phyloP scores from a whole-genome alignment of 2,329 filamentous ascomycete species.

The Dothideomycetes sp. region DNA sequence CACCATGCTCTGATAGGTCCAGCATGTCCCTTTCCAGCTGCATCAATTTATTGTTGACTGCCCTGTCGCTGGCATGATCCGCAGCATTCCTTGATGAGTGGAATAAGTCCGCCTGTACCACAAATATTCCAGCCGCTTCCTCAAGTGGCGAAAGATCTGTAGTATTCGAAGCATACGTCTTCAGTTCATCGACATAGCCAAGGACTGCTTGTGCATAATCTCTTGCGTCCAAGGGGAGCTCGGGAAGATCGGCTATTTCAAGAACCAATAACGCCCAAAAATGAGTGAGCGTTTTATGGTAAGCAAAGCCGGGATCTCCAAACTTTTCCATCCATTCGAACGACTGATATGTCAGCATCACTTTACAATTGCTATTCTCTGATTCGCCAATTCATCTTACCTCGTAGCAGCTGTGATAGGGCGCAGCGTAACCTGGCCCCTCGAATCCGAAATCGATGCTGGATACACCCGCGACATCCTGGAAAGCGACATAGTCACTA shows the following conservation, averaged over 20 bases:
- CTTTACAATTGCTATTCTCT: too few species aligned
- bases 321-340: conserved; percentile 43
- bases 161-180: conserved; percentile 34
- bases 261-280: conserved; percentile 32
- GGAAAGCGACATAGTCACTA: conserved; percentile 30
- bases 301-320: conserved; percentile 39
- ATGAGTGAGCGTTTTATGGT: conserved; percentile 39
- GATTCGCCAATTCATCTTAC: too few species aligned
- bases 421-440: conserved; percentile 24
- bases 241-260: conserved; percentile 29
- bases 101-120: conserved; percentile 36
- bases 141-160: too few species aligned
- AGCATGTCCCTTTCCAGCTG: conserved; percentile 48
- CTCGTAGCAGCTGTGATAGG: conserved; percentile 38
- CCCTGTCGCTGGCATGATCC: conserved; percentile 39
- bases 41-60: conserved; percentile 73
- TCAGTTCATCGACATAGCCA: conserved; percentile 26
- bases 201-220: conserved; percentile 29
- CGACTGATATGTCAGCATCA: too few species aligned
- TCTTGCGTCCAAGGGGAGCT: conserved; percentile 29
- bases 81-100: conserved; percentile 40
- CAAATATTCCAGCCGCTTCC: conserved; percentile 37
- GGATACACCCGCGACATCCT: conserved; percentile 15
- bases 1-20: conserved; percentile 10
- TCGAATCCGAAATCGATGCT: conserved; percentile 31